Percentiles rank a stretch among this genome's conserved stretches.
These are phyloP conservation scores for Aristolochia californica DNA, from an alignment of 164 flowering plant species.

Conservation along the genomic window DNA sequence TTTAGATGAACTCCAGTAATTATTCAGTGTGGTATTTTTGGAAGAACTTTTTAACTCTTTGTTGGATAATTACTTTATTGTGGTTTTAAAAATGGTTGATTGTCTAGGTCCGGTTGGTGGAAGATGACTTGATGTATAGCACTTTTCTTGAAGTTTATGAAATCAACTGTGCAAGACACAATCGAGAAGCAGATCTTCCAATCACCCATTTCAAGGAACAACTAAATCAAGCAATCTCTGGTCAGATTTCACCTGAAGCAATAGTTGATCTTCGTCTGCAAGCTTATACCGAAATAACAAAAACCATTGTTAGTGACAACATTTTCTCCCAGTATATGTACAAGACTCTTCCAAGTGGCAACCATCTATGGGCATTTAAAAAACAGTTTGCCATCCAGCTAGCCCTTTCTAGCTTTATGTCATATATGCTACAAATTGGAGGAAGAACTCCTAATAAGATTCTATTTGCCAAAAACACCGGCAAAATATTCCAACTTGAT, in stretches of 20 bases:
- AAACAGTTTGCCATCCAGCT: conserved; percentile 96
- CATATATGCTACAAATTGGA: conserved; percentile 93
- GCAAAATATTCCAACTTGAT: conserved; percentile 93
- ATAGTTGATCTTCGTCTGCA: conserved; percentile 90
- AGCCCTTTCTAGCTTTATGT: conserved; percentile 92
- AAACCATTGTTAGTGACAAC: conserved; percentile 52
- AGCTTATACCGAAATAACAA: conserved; percentile 84
- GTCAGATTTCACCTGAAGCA: conserved; percentile 82
- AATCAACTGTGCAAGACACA: conserved; percentile 89
- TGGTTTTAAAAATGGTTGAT: no score
- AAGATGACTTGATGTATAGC: conserved; percentile 95
- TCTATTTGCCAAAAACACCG: conserved; percentile 92
- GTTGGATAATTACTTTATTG: no score
- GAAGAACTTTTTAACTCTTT: no score
- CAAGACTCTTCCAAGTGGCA: conserved; percentile 74
- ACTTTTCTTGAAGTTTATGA: conserved; percentile 98
- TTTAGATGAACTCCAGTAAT: no score
- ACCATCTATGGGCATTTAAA: conserved; percentile 96
- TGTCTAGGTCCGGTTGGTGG: conserved; percentile 92
- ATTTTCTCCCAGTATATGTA: conserved; percentile 97
- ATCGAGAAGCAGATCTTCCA: conserved; percentile 91
- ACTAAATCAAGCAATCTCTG: conserved; percentile 87
- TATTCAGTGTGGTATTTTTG: no score
- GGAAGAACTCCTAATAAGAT: conserved; percentile 98
- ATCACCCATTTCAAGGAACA: conserved; percentile 92